Evolutionary conservation across 2,329 filamentous ascomycete genomes (phyloP).

Genomic region (Xylaria sp.): DNA sequence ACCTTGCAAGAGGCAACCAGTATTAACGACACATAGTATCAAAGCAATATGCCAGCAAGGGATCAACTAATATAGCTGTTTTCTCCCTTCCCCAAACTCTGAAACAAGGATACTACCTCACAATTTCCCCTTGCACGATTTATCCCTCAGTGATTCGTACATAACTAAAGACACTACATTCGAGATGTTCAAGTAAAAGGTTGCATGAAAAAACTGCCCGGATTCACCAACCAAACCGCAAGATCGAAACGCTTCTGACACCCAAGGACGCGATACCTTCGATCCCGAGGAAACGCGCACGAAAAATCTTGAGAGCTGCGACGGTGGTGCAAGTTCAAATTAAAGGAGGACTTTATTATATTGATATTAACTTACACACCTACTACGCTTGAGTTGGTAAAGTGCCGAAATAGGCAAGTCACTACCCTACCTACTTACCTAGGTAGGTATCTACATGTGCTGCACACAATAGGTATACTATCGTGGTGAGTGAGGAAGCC

Average conservation of each 20-base stretch:
- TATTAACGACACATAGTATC: neutral
- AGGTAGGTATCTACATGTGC: too few species aligned
- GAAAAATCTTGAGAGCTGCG: neutral
- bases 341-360: conserved; percentile 15
- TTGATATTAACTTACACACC: conserved; percentile 14
- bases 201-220: conserved; percentile 22
- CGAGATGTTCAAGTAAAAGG: neutral
- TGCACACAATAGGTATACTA: neutral
- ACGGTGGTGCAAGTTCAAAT: conserved; percentile 20
- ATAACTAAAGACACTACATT: neutral
- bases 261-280: conserved; percentile 6
- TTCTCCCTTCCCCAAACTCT: conserved; percentile 16
- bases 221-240: conserved; percentile 31
- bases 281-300: neutral
- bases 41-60: conserved; percentile 8
- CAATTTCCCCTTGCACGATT: conserved; percentile 2
- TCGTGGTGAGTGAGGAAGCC: neutral
- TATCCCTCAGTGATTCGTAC: conserved; percentile 8
- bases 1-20: neutral
- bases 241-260: conserved; percentile 33
- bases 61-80: conserved; percentile 1
- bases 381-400: conserved; percentile 11
- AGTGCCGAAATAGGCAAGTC: conserved; percentile 9
- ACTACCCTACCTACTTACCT: neutral
- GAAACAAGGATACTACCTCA: conserved; percentile 19